Evolutionary conservation across 2,329 filamentous ascomycete genomes (phyloP), one percentile per base, ranked within the genome.

Genomic region (Bertia moriformis): DNA sequence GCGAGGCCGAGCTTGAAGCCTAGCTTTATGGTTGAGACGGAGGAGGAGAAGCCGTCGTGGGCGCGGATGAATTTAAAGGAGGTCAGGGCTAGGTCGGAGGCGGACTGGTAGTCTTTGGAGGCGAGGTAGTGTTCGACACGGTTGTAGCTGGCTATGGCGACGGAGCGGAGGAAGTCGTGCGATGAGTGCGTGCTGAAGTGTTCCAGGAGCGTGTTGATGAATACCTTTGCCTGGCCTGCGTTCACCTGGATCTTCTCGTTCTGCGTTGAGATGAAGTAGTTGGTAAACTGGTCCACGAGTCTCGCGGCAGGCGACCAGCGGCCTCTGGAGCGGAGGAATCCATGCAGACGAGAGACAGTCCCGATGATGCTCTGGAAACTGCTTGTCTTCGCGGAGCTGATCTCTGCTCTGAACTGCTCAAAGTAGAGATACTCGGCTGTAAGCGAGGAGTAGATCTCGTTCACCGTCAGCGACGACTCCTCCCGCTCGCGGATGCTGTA

Each of bases 381-480:
- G 39, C 39, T 58, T 27, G 53, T 53, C 42, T 63, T 62, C 27
- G 54, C 51, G 39, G 48, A 46, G 42, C 56, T 54, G 36, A 58
- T 49, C 24, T 29, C 24, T 38, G 50, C 51, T 4, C 56, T 54
- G 43, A 63, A 57, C 24, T 59, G 49, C 38, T 57, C 53, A 33
- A 59, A 61, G 50, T 60, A 60, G 7, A 58, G 46, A 40, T 56
- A 54, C 44, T 65, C 57, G 0, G 63, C 59, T 17, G 60, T 61
- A 37, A 66, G 48, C 24, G 61, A 53, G 3, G 63, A 56, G 39
- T 65, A 54, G 33, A 60, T 59, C 38, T 64, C 60, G 13, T 55
- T 61, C 12, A 65, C 32, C 10, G 32, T 45, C 3, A 57, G 57
- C 2, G 49, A 51, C 10, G n/a, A n/a, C n/a, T 29, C 24, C n/a